Base-by-base conservation (phyloP, 352 stramenopile species). In the Phytophthora hybrid region DNA sequence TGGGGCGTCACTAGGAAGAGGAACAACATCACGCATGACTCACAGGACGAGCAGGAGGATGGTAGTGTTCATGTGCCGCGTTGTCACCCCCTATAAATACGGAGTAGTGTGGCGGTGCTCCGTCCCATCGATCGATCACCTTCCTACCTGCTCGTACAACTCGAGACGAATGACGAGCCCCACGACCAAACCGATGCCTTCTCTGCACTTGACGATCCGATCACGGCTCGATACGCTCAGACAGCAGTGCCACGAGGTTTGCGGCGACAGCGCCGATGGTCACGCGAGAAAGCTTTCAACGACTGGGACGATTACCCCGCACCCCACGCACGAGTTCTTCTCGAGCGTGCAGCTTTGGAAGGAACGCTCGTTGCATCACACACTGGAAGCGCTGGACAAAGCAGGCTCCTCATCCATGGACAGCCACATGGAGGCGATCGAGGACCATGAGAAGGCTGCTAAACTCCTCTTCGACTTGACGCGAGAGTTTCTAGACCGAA, bases 281-380 rank as follows among this genome's bases (percentile, higher is more conserved):
- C 37, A 19, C 0, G 32, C 19, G 16, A 68, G 31, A 32, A 59
- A 41, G 11, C 1, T 16, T 14, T 61, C 61, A 9, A 60, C 31
- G 52, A 44, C 56, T 46, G 47, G 14, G 18, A 47, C 10, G 16
- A 61, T 29, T 32, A n/a, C 14, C 9, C 11, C 37, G 1, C 53
- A 39, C 19, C 60, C 47, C 39, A 29, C 69, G n/a, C 53, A 51
- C 7, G 66, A 79, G 11, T 65, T 82, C 13, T 72, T 74, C 21
- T 80, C 76, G 19, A 66, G 32, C 19, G 70, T 90, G 13, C 84
- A 92, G 71, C 71, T 88, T 3, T 92, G 82, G 81, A 90, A 90
- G 39, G 84, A 92, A 67, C 69, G 84, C 16, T 89, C 84, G 11
- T 54, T 92, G 23, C 76, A 90, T 29, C 81, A 87, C 52, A 88